Base-by-base conservation (phyloP, 768 basidiomycete genomes). In the Symmetrospora coprosmae region DNA sequence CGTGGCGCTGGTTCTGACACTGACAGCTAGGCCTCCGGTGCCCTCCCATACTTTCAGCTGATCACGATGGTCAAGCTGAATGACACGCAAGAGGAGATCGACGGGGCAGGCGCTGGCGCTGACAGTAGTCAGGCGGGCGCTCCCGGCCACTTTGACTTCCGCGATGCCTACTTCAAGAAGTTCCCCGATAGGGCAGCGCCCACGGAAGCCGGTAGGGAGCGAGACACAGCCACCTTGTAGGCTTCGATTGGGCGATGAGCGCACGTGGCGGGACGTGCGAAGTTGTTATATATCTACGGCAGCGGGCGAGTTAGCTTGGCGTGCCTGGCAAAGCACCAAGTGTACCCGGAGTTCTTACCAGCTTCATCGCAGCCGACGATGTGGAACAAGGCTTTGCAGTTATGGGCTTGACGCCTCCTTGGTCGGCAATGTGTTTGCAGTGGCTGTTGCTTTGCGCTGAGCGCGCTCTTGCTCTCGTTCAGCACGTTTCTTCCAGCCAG, bases 71-170 rank as follows among this genome's bases (percentile, higher is more conserved):
- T 81, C 55, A 97, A 92, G 72, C 71, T 2, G 68, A 70, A 40
- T 13, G 64, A 48, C 14, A 51, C 49, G 14, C 61, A 68, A 28
- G 58, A n/a, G n/a, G 52, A 40, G 30, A 19, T 23, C 27, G 48
- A 38, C 19, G 39, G 21, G 30, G 23, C 23, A 25, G 62, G 64
- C 0, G n/a, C 48, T 9, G 60, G 34, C 16, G 64, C 19, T 0
- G 67, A 66, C 17, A 82, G 79, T 67, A 69, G 81, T 13, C 16
- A 68, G 31, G n/a, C n/a, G n/a, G n/a, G n/a, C n/a, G n/a, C n/a
- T n/a, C 90, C 91, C 2, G 90, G 88, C 0, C 91, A 97, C 72
- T 83, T 80, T 65, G 82, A 86, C 67, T 97, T 97, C 71, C 76
- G 87, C 53, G 81, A 84, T 65, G 87, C 88, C 69, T 92, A 87